These are phyloP conservation scores for Mortierella sp. DNA, from an alignment of 371 early-diverging fungal species.

Conservation along the genomic window DNA sequence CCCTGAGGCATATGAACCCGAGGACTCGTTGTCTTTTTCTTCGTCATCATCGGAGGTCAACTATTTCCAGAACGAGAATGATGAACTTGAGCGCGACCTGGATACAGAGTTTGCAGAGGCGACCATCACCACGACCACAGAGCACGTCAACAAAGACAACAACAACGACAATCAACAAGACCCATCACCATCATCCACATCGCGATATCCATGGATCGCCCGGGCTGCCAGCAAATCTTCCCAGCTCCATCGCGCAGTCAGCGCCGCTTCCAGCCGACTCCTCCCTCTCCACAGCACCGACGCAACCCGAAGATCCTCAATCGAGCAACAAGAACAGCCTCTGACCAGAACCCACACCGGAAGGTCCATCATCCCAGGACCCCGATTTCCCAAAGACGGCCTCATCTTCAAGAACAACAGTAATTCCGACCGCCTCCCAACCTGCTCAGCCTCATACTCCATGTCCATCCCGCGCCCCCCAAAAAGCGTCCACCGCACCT, in stretches of 20 bases:
- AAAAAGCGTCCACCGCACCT: constrained; percentile 8
- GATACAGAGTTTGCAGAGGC: constrained; percentile 2
- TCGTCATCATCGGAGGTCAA: background rate
- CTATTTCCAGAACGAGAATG: constrained; percentile 18
- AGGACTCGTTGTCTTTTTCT: background rate
- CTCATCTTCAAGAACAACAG: background rate
- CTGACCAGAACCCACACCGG: background rate
- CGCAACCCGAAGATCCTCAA: background rate
- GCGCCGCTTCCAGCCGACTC: constrained; percentile 7
- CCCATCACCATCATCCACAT: background rate
- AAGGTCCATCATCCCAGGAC: background rate
- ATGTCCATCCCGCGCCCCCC: constrained; percentile 13
- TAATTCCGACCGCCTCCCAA: background rate
- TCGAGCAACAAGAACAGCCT: background rate
- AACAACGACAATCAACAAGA: background rate
- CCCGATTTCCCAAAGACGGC: background rate
- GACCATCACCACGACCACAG: background rate
- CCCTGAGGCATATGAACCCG: background rate
- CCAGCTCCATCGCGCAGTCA: constrained; percentile 20
- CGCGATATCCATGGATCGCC: constrained; percentile 1
- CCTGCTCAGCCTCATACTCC: background rate
- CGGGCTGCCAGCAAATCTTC: background rate
- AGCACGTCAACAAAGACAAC: background rate
- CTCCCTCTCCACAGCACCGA: background rate
- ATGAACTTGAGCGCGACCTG: constrained; percentile 4